Evolutionary conservation across 129 eudicot species (phyloP), one percentile per base, ranked within the genome.

Genomic region (Silybum marianum): DNA sequence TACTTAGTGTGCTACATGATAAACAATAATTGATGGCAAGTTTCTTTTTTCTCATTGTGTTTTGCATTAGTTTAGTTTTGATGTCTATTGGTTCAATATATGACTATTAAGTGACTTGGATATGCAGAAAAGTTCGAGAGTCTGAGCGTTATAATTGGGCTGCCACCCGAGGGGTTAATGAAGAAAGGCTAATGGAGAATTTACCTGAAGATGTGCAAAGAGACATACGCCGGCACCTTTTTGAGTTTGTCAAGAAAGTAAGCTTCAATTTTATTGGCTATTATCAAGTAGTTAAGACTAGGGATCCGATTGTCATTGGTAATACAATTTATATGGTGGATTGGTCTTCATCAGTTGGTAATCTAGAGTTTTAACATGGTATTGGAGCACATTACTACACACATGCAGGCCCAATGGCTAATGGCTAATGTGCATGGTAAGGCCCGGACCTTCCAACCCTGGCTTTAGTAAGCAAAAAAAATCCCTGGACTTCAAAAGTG

Each of bases 101-200:
- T 60, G 48, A 78, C 63, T 22, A 44, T 76, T 48, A 72, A 42
- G 39, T 23, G 22, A 58, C 66, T 42, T 51, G 66, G 67, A 62
- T 74, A 40, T 66, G 84, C 83, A 91, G 98, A 80, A 88, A 88
- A 84, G 93, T 93, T 67, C 84, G 87, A 73, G 88, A 85, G 40
- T 89, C 98, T 6, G 97, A 93, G 81, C 90, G 95, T 19, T 88
- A 88, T 46, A 78, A 81, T 77, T 91, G 98, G 98, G 91, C 91
- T 85, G 98, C 98, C 40, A 91, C 94, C n/a, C 85, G 90, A 66
- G 97, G 97, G 22, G 90, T 93, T 9, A 89, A 93, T 66, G 98
- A 91, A 87, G 92, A 84, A 76, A 76, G 76, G 88, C 77, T 93
- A 21, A 70, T 93, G 89, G 97, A 89, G 85, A 90, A 89, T 78